Evolutionary conservation across 1,284 basidiomycete genomes (phyloP).

Genomic region (Rhodotorula mucilaginosa): DNA sequence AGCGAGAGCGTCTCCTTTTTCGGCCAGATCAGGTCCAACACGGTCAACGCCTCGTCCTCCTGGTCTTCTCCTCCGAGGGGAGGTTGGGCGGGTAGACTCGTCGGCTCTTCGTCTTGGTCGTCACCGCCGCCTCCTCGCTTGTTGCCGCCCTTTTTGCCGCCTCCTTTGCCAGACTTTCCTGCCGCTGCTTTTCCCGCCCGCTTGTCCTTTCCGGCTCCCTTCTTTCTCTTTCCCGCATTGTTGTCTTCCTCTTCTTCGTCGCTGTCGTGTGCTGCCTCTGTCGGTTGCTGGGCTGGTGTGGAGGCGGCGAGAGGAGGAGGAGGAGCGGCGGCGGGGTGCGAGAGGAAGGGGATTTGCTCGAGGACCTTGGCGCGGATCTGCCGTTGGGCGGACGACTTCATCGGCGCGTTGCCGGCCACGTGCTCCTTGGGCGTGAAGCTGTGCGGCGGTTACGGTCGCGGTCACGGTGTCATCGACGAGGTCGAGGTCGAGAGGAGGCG

Average conservation of each 20-base stretch:
- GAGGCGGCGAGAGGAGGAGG: conserved; percentile 9
- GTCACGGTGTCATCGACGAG: neutral
- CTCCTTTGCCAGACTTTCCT: conserved; percentile 26
- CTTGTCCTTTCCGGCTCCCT: conserved; percentile 51
- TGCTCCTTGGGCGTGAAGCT: conserved; percentile 85
- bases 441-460: conserved; percentile 10
- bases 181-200: conserved; percentile 45
- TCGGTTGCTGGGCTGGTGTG: neutral
- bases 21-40: conserved; percentile 90
- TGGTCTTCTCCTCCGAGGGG: conserved; percentile 27
- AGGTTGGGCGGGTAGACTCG: conserved; percentile 10
- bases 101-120: conserved; percentile 29
- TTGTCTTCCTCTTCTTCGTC: conserved; percentile 34
- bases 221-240: conserved; percentile 52
- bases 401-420: conserved; percentile 84
- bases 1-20: conserved; percentile 94
- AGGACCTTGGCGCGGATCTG: conserved; percentile 77
- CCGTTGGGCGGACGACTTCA: conserved; percentile 92
- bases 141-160: conserved; percentile 44
- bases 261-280: conserved; percentile 5
- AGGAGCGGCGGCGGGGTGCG: conserved; percentile 38
- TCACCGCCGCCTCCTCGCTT: conserved; percentile 2
- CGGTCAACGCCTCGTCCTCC: conserved; percentile 55
- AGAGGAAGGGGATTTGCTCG: conserved; percentile 74
- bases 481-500: neutral